Evolutionary conservation across 495 filamentous ascomycete species (phyloP).

Genomic region (Platismatia glauca): DNA sequence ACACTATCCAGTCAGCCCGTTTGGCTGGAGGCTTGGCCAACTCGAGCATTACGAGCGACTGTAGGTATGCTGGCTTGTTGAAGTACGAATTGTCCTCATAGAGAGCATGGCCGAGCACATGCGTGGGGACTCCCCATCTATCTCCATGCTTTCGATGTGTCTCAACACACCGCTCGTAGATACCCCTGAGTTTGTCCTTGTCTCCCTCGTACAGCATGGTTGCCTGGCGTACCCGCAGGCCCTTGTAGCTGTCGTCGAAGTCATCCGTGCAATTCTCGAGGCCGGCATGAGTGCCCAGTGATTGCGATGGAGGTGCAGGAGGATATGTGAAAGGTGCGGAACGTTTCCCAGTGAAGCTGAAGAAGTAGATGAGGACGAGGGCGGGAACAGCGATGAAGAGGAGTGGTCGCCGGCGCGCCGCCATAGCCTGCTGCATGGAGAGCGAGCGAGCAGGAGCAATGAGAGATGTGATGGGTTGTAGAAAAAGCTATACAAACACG

Average conservation of each 20-base stretch:
- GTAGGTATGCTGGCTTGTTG: slow-evolving; percentile 37
- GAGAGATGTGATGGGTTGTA: neutral
- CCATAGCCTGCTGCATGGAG: neutral
- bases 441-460: neutral
- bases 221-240: slow-evolving; percentile 6
- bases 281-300: neutral
- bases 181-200: slow-evolving; percentile 5
- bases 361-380: slow-evolving; percentile 4
- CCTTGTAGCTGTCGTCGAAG: neutral
- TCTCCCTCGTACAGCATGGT: slow-evolving; percentile 15
- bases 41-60: slow-evolving; percentile 34
- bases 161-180: slow-evolving; percentile 35
- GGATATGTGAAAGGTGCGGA: neutral
- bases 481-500: neutral
- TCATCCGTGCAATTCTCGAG: slow-evolving; percentile 1
- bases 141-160: slow-evolving; percentile 33
- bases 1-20: slow-evolving; percentile 40
- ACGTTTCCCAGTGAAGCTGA: slow-evolving; percentile 1
- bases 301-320: neutral
- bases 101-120: slow-evolving; percentile 28
- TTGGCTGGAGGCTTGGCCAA: slow-evolving; percentile 30
- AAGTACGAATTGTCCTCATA: slow-evolving; percentile 29
- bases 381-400: neutral
- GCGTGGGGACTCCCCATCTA: slow-evolving; percentile 33
- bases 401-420: neutral